These are phyloP conservation scores for Hypoxylon sp. DNA, from an alignment of 2,329 filamentous ascomycete species.

Conservation along the genomic window DNA sequence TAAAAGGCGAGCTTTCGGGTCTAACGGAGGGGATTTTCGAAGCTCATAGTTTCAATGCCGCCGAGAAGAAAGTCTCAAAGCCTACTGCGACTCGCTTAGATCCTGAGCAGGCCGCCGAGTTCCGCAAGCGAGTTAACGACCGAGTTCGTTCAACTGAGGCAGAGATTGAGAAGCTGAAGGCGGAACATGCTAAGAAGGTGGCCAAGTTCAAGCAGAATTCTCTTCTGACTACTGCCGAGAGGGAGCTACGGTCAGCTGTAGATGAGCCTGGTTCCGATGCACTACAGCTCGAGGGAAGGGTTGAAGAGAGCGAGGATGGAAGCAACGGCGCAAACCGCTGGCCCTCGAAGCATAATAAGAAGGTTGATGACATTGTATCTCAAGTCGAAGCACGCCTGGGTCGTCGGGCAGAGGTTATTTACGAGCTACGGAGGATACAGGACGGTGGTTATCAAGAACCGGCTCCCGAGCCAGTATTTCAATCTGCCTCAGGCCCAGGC, in stretches of 20 bases:
- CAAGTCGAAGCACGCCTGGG: conserved; percentile 81
- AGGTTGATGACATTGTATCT: conserved; percentile 79
- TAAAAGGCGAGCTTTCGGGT: conserved; percentile 83
- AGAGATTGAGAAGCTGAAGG: conserved; percentile 89
- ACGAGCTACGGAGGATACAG: conserved; percentile 78
- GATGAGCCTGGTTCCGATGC: conserved; percentile 72
- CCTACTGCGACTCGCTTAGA: conserved; percentile 78
- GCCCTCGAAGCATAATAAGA: conserved; percentile 64
- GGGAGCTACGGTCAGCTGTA: conserved; percentile 77
- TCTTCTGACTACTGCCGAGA: conserved; percentile 80
- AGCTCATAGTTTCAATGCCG: conserved; percentile 66
- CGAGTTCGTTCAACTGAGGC: conserved; percentile 80
- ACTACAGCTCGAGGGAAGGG: conserved; percentile 74
- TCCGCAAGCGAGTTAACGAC: conserved; percentile 81
- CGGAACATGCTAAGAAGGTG: conserved; percentile 81
- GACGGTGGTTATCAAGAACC: conserved; percentile 82
- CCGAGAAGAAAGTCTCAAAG: conserved; percentile 65
- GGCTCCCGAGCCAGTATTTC: conserved; percentile 60
- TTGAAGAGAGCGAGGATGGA: conserved; percentile 66
- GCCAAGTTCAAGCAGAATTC: conserved; percentile 80
- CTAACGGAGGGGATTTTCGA: conserved; percentile 91
- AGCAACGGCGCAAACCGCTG: conserved; percentile 58
- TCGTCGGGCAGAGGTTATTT: conserved; percentile 74
- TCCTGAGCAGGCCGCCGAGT: conserved; percentile 83
- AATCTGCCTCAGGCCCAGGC: conserved; percentile 41